Percentiles rank a stretch among this genome's conserved stretches.
These are phyloP conservation scores for Ogataea zsoltii DNA, from an alignment of 805 yeast species.

Conservation along the genomic window DNA sequence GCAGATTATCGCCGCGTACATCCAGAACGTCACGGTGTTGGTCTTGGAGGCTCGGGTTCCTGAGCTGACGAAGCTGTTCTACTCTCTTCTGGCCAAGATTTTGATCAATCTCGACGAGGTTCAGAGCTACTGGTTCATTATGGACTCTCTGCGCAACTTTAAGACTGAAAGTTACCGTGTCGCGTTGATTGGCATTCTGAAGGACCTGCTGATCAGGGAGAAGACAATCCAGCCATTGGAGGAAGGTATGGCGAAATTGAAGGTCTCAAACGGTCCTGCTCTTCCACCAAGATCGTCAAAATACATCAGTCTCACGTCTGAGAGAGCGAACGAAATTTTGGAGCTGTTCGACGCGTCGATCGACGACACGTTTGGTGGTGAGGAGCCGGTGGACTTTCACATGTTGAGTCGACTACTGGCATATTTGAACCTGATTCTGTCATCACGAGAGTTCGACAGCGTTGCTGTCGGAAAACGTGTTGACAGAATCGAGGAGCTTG, in stretches of 20 bases:
- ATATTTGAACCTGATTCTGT: conserved; percentile 49
- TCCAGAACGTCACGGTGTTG: conserved; percentile 28
- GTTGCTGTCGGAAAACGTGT: conserved; percentile 7
- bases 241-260: conserved; percentile 9
- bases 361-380: conserved; percentile 34
- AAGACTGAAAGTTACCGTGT: conserved; percentile 61
- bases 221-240: conserved; percentile 15
- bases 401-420: conserved; percentile 50
- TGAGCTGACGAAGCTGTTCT: conserved; percentile 36
- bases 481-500: neutral
- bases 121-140: conserved; percentile 56
- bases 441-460: conserved; percentile 27
- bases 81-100: conserved; percentile 64
- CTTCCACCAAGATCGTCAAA: conserved; percentile 42
- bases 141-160: conserved; percentile 64
- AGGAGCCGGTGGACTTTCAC: conserved; percentile 13
- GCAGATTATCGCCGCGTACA: conserved; percentile 21
- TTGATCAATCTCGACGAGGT: conserved; percentile 59
- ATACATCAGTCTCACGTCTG: conserved; percentile 44
- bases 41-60: conserved; percentile 20
- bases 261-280: conserved; percentile 25
- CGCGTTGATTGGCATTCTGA: conserved; percentile 65
- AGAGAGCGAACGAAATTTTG: conserved; percentile 44
- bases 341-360: conserved; percentile 41
- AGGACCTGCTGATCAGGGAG: conserved; percentile 55